Evolutionary conservation across 106 monocot genomes (phyloP).

Genomic region (Dactylorhiza incarnata): DNA sequence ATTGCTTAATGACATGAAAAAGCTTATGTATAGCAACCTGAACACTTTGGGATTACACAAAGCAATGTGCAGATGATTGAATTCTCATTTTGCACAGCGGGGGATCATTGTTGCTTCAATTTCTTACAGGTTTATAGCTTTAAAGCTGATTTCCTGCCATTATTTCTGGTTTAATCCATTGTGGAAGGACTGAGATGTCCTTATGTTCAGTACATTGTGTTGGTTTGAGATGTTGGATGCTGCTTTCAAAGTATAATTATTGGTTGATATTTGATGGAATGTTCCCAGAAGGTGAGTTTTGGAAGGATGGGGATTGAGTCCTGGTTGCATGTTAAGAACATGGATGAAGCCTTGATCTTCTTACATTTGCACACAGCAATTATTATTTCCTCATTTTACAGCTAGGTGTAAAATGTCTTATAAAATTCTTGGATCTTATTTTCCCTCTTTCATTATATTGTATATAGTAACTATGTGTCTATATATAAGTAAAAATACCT

Average conservation of each 20-base stretch:
- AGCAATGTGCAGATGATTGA: background rate
- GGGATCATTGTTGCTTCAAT: background rate
- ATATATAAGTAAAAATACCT: no score
- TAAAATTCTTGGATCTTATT: no score
- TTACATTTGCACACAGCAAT: no score
- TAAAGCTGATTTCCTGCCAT: background rate
- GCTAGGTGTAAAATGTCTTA: no score
- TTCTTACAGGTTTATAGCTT: background rate
- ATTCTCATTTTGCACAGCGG: constrained; percentile 8
- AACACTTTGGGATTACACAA: background rate
- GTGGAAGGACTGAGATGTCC: background rate
- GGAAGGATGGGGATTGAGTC: background rate
- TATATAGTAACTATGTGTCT: no score
- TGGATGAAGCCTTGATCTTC: background rate
- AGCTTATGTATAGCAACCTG: background rate
- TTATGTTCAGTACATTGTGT: background rate
- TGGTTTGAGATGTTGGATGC: background rate
- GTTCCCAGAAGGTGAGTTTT: constrained; percentile 3
- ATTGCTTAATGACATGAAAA: background rate
- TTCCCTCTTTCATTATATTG: no score
- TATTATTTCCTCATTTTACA: no score
- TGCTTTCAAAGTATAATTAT: background rate
- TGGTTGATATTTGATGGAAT: constrained; percentile 3
- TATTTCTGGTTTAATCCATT: background rate
- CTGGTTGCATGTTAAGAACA: constrained; percentile 4